Evolutionary conservation across 1,139 yeast genomes (phyloP).

Genomic region (Protomyces macrosporus): DNA sequence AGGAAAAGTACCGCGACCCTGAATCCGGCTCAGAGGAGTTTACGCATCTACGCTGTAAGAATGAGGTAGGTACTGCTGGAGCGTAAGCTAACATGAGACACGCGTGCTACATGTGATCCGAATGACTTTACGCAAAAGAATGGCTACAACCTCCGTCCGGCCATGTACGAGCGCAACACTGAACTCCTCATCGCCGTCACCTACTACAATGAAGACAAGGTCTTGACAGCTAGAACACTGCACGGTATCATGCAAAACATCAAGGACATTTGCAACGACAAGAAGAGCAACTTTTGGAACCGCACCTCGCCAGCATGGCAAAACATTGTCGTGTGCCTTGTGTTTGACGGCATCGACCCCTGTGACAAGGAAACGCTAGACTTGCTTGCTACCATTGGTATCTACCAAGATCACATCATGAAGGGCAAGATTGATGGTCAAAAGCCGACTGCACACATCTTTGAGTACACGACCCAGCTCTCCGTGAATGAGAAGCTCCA

Average conservation of each 20-base stretch:
- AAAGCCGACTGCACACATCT: constrained; percentile 83
- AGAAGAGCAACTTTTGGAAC: constrained; percentile 50
- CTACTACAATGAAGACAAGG: constrained; percentile 90
- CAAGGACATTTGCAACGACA: constrained; percentile 69
- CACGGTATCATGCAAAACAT: constrained; percentile 91
- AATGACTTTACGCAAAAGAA: constrained; percentile 60
- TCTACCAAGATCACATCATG: constrained; percentile 91
- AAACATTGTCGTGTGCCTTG: constrained; percentile 80
- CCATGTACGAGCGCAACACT: constrained; percentile 69
- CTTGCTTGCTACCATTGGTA: constrained; percentile 82
- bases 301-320: constrained; percentile 93
- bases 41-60: constrained; percentile 52
- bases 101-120: constrained; percentile 79
- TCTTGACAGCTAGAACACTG: constrained; percentile 79
- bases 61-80: too few relatives aligned
- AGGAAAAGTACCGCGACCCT: constrained; percentile 49
- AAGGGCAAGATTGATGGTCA: constrained; percentile 82
- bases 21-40: constrained; percentile 66
- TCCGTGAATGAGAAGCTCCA: constrained; percentile 52
- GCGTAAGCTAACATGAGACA: constrained; percentile 43
- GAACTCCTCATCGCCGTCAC: constrained; percentile 86
- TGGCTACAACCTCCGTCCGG: constrained; percentile 75
- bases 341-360: constrained; percentile 87
- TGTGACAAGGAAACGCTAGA: constrained; percentile 79
- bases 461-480: constrained; percentile 54